Percentiles rank a stretch among this genome's conserved stretches.
These are phyloP conservation scores for Ilex aquifolium DNA, from an alignment of 257 asterid genomes.

Conservation along the genomic window DNA sequence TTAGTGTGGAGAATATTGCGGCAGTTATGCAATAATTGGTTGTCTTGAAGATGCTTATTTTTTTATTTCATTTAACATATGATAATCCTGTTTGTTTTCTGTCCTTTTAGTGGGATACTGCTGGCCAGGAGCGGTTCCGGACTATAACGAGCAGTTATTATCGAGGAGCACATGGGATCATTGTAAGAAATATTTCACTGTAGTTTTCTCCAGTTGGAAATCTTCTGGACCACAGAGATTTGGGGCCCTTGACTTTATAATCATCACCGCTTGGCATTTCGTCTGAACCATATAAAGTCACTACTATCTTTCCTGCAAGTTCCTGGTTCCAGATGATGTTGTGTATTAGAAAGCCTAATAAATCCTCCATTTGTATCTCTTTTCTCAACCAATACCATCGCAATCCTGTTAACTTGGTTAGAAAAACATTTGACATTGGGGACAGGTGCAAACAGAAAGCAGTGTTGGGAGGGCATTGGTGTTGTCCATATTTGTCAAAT, in stretches of 20 bases:
- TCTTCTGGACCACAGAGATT: neutral
- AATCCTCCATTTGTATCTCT: too few relatives aligned
- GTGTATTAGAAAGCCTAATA: too few relatives aligned
- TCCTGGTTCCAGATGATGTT: neutral
- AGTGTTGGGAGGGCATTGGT: too few relatives aligned
- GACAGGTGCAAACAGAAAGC: too few relatives aligned
- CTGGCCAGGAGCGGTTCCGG: constrained; percentile 97
- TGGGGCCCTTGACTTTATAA: neutral
- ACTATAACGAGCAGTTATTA: constrained; percentile 98
- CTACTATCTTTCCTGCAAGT: neutral
- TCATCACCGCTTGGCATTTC: neutral
- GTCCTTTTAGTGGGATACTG: constrained; percentile 87
- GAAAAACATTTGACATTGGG: too few relatives aligned
- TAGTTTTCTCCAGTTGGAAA: constrained; percentile 7
- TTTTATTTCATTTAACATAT: neutral
- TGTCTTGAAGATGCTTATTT: neutral
- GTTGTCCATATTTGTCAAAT: too few relatives aligned
- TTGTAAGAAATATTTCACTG: constrained; percentile 47
- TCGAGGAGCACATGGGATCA: constrained; percentile 98
- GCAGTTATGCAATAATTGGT: neutral
- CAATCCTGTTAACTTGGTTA: too few relatives aligned
- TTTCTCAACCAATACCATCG: too few relatives aligned
- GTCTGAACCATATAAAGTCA: constrained; percentile 3
- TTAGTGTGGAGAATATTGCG: neutral
- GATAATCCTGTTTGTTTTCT: constrained; percentile 9